phyloP scores from a whole-genome alignment of 371 early-diverging fungal species.

The Entomophthora muscae region DNA sequence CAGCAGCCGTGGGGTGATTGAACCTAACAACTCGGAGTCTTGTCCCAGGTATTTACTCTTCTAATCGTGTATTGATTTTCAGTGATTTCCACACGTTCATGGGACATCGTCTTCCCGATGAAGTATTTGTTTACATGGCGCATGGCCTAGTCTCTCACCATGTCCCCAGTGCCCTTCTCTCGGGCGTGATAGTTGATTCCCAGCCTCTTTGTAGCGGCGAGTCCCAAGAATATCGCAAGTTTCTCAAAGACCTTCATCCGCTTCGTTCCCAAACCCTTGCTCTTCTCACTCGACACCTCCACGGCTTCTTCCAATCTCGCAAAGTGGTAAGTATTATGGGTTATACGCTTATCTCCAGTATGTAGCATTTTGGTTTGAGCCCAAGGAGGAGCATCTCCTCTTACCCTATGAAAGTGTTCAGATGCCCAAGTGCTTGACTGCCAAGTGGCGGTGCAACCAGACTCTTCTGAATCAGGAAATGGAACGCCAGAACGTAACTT shows the following conservation, averaged over 20 bases:
- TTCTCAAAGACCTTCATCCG: conserved; percentile 31
- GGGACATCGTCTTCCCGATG: conserved; percentile 58
- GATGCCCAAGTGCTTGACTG: conserved; percentile 15
- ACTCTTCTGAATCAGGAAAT: conserved; percentile 18
- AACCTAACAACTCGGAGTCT: conserved; percentile 41
- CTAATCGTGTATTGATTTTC: conserved; percentile 9
- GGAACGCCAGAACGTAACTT: conserved; percentile 15
- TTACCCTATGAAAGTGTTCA: conserved; percentile 14
- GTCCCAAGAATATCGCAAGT: conserved; percentile 48
- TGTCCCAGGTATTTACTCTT: conserved; percentile 21
- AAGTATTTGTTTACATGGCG: conserved; percentile 50
- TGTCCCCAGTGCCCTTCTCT: conserved; percentile 41
- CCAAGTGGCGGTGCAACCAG: conserved; percentile 22
- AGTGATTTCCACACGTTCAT: conserved; percentile 70
- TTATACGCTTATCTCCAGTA: conserved; percentile 11
- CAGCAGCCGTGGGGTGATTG: conserved; percentile 44
- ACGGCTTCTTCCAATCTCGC: conserved; percentile 42
- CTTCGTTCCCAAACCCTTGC: conserved; percentile 40
- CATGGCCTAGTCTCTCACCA: conserved; percentile 50
- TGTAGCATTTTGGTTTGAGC: conserved; percentile 39
- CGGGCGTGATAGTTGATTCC: conserved; percentile 46
- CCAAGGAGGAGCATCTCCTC: conserved; percentile 26
- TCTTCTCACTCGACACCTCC: conserved; percentile 37
- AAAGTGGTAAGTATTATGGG: conserved; percentile 28
- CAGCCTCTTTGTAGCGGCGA: conserved; percentile 70